phyloP scores from a whole-genome alignment of 1,284 basidiomycete species.

The Golubevia sp. region DNA sequence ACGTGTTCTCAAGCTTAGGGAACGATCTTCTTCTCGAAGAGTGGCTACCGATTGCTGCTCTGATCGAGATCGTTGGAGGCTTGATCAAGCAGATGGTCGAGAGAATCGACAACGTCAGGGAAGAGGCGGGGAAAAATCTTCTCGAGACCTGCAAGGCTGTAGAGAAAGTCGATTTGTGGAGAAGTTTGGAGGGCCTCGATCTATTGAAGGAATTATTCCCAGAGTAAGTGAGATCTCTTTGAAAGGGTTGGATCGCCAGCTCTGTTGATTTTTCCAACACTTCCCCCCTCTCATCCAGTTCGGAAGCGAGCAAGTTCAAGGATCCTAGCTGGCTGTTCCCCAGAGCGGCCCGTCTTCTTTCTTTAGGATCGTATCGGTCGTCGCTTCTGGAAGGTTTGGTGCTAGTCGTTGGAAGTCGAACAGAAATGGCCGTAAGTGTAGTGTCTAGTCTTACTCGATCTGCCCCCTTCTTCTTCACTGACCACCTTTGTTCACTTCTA shows the following conservation, averaged over 20 bases:
- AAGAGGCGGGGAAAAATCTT: slow-evolving; percentile 70
- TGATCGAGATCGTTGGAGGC: slow-evolving; percentile 63
- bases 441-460: slow-evolving; percentile 1
- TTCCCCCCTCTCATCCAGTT: background rate
- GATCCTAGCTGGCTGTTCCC: slow-evolving; percentile 18
- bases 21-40: background rate
- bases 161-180: too few relatives aligned
- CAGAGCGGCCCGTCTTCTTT: slow-evolving; percentile 9
- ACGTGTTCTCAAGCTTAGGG: slow-evolving; percentile 9
- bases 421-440: slow-evolving; percentile 26
- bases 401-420: slow-evolving; percentile 24
- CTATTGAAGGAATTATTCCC: too few relatives aligned
- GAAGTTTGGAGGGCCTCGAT: too few relatives aligned
- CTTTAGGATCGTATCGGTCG: slow-evolving; percentile 12
- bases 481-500: background rate
- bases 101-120: slow-evolving; percentile 84
- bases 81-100: slow-evolving; percentile 88
- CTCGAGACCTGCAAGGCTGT: slow-evolving; percentile 16
- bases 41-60: background rate
- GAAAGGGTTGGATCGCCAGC: too few relatives aligned
- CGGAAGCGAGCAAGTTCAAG: slow-evolving; percentile 10
- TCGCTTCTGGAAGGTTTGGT: slow-evolving; percentile 22
- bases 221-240: background rate
- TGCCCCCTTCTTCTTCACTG: background rate
- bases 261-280: background rate